A percentile compares a stretch with the other conserved stretches of the same genome.
Conservation (phyloP, 768 basidiomycete genomes). For the Trametes meyenii region DNA sequence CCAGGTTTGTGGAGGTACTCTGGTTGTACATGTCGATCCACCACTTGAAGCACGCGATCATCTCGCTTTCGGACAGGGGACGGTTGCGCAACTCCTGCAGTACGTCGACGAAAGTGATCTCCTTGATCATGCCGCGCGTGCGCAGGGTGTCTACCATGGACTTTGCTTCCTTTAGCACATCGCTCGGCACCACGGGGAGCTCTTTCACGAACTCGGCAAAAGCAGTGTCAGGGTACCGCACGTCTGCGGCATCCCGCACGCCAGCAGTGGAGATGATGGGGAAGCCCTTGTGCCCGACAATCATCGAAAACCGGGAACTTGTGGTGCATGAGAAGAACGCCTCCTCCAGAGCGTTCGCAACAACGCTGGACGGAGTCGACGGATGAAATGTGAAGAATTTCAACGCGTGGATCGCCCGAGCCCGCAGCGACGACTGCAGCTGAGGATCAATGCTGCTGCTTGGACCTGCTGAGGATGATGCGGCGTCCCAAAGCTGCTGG, state of each 20-base stretch:
- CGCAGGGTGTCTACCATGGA: slow-evolving; percentile 64
- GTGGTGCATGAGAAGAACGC: slow-evolving; percentile 76
- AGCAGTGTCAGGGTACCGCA: slow-evolving; percentile 73
- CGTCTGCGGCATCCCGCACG: slow-evolving; percentile 61
- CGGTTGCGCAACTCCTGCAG: slow-evolving; percentile 71
- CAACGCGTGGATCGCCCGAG: slow-evolving; percentile 74
- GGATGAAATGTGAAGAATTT: slow-evolving; percentile 88
- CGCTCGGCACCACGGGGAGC: slow-evolving; percentile 71
- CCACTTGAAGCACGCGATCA: slow-evolving; percentile 86
- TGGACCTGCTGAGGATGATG: slow-evolving; percentile 34
- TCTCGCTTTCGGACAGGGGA: slow-evolving; percentile 72
- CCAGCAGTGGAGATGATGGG: slow-evolving; percentile 79
- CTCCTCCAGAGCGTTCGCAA: slow-evolving; percentile 68
- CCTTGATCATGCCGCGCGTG: slow-evolving; percentile 63
- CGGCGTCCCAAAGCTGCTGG: slow-evolving; percentile 60
- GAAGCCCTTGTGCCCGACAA: slow-evolving; percentile 42
- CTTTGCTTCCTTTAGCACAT: slow-evolving; percentile 57
- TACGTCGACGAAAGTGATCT: slow-evolving; percentile 83
- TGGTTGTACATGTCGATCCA: slow-evolving; percentile 60
- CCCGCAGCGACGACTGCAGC: slow-evolving; percentile 52
- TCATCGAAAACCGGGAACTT: slow-evolving; percentile 13
- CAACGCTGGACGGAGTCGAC: slow-evolving; percentile 85
- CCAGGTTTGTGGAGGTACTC: slow-evolving; percentile 39
- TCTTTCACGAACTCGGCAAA: slow-evolving; percentile 77
- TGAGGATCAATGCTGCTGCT: slow-evolving; percentile 33